These are phyloP conservation scores for Trichoderma atrobrunneum DNA, from an alignment of 2,329 filamentous ascomycete genomes.

Conservation along the genomic window DNA sequence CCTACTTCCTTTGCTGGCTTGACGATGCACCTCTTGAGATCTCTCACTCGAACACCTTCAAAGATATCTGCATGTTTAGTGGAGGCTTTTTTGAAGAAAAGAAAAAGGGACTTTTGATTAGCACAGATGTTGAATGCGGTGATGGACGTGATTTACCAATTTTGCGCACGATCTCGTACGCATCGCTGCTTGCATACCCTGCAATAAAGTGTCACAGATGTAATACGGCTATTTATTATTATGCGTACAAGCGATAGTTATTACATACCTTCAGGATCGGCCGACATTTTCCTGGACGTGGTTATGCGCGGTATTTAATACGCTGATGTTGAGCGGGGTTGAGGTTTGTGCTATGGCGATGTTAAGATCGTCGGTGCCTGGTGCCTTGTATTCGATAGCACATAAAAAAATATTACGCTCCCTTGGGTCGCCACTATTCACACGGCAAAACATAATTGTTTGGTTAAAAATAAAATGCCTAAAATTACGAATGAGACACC, in stretches of 20 bases:
- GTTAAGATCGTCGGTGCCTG: not conserved
- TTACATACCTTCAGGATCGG: not conserved
- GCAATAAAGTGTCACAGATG: not conserved
- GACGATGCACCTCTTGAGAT: constrained; percentile 99
- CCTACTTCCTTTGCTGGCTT: constrained; percentile 99
- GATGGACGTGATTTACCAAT: constrained; percentile 64
- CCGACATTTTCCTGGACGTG: not conserved
- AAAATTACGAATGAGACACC: not conserved
- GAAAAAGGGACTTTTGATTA: constrained; percentile 19
- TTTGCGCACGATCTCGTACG: constrained; percentile 98
- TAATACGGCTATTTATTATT: not conserved
- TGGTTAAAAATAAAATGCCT: not conserved
- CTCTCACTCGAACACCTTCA: constrained; percentile 97
- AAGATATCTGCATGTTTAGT: constrained; percentile 99
- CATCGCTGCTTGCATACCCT: constrained; percentile 52
- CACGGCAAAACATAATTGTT: not conserved
- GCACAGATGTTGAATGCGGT: constrained; percentile 20
- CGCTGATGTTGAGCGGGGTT: not conserved
- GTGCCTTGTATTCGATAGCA: not conserved
- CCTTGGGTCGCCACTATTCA: not conserved
- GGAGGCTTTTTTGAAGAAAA: constrained; percentile 58
- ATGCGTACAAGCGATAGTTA: no score
- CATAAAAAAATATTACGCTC: not conserved
- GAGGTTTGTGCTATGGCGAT: not conserved
- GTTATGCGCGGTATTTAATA: not conserved